Evolutionary conservation across 495 filamentous ascomycete genomes (phyloP), one percentile per base, ranked within the genome.

Genomic region (Pyrenopolyporus hunteri): DNA sequence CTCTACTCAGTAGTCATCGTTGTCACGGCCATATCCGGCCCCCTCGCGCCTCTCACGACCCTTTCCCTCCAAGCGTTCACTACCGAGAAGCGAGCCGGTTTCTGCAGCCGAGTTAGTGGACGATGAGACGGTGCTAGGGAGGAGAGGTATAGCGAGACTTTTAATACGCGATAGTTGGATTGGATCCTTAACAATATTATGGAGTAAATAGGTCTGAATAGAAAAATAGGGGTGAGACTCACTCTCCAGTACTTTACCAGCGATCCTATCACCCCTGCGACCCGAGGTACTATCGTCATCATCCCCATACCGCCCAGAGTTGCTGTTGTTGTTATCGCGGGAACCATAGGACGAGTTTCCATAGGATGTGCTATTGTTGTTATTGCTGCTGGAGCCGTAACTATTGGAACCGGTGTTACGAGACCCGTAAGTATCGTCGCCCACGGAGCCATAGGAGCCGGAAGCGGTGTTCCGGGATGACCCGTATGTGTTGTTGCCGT

Each of bases 181-280:
- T n/a, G n/a, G n/a, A n/a, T n/a, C n/a, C n/a, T n/a, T n/a, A n/a
- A n/a, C n/a, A n/a, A n/a, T n/a, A n/a, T n/a, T n/a, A 17, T 28
- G 13, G 13, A 1, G 11, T 17, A 45, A 22, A 16, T 17, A 29
- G 7, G 16, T 22, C 14, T 1, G 13, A 19, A 25, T 22, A 16
- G 0, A 20, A 10, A 17, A 46, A 63, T 17, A 22, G 25, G 42
- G 29, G 49, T 10, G 16, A 33, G 16, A 51, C 62, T 49, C 25
- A 65, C 62, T 65, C 62, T 65, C 62, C 19, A 65, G 28, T n/a
- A 65, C 13, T 37, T 56, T 65, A 26, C 56, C 56, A 10, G 62
- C 44, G 4, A 50, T 4, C 37, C 62, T 65, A 23, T 59, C 56
- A 8, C 50, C 56, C 44, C 55, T 59, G 16, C 59, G 51, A 23